Evolutionary conservation across 2,329 filamentous ascomycete species (phyloP), one percentile per base, ranked within the genome.

Genomic region (Xylaria sp.): DNA sequence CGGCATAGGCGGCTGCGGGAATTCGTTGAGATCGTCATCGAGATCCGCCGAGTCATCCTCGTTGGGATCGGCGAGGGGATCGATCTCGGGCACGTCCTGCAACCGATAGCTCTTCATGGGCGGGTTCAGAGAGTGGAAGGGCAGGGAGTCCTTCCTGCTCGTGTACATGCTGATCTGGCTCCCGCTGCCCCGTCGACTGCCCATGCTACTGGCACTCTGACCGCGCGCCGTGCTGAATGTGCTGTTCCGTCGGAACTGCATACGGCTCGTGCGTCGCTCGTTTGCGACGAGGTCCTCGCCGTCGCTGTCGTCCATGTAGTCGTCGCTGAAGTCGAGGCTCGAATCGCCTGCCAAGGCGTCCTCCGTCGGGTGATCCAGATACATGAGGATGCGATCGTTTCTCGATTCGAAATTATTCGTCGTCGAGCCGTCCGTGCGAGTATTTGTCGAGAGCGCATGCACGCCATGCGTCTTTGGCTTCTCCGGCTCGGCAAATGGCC

Each of bases 251-350:
- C 62, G 64, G 2, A 64, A 63, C 35, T 63, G 61, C 35, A 61
- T 63, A 18, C 66, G 62, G 57, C 66, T 66, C n/a, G 54, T 60
- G 13, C 61, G 65, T 42, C 65, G 68, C 11, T 66, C 66, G 39
- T 61, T 60, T 2, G 58, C 49, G 13, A 68, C 60, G 54, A 67
- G 68, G 5, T 66, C 68, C 13, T 66, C 59, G 2, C 63, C 63
- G 16, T 65, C 57, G 8, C 61, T 64, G 35, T 63, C 61, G 13
- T 62, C 58, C 56, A 62, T 50, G 18, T 62, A 66, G 35, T 70
- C 68, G 19, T 70, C 68, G 58, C 73, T 73, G 55, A 75, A 62
- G 48, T 77, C 74, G 8, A 68, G 65, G 52, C 68, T 70, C 42
- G 67, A 64, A 42, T 70, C 68, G 9, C 69, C 67, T 39, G 66